phyloP scores from a whole-genome alignment of 164 flowering plant genomes.

The Dillenia turbinata region DNA sequence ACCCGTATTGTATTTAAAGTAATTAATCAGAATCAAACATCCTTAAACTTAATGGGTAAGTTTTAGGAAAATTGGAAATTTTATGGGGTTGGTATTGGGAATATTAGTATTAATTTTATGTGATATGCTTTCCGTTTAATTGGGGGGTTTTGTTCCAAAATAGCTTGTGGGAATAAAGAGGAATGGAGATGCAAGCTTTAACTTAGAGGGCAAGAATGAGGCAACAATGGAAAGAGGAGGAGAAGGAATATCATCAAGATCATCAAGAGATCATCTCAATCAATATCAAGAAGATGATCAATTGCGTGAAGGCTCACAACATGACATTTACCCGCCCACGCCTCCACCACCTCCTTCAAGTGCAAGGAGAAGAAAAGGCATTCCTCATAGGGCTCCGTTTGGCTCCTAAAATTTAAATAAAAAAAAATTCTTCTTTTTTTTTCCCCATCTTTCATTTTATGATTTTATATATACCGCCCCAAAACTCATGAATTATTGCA shows the following conservation, averaged over 20 bases:
- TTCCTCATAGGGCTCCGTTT: conserved; percentile 10
- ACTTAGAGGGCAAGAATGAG: conserved; percentile 39
- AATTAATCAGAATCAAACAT: too few species aligned
- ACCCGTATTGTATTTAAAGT: too few species aligned
- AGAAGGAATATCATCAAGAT: conserved; percentile 32
- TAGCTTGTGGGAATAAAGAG: conserved; percentile 75
- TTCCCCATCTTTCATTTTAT: too few species aligned
- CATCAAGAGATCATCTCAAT: conserved; percentile 10
- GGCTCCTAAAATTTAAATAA: neutral
- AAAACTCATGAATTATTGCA: neutral
- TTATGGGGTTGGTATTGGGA: neutral
- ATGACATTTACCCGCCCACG: conserved; percentile 58
- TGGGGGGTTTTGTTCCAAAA: conserved; percentile 4
- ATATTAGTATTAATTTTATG: too few species aligned
- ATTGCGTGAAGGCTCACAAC: conserved; percentile 52
- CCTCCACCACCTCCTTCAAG: conserved; percentile 56
- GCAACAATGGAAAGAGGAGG: conserved; percentile 32
- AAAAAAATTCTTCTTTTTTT: too few species aligned
- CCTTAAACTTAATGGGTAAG: too few species aligned
- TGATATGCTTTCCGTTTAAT: neutral
- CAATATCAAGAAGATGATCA: conserved; percentile 28
- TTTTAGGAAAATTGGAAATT: neutral
- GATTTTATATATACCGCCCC: neutral
- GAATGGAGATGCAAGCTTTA: conserved; percentile 68
- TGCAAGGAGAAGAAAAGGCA: conserved; percentile 63